Evolutionary conservation across 495 filamentous ascomycete genomes (phyloP).

Genomic region (Penicillium simplicissimum): DNA sequence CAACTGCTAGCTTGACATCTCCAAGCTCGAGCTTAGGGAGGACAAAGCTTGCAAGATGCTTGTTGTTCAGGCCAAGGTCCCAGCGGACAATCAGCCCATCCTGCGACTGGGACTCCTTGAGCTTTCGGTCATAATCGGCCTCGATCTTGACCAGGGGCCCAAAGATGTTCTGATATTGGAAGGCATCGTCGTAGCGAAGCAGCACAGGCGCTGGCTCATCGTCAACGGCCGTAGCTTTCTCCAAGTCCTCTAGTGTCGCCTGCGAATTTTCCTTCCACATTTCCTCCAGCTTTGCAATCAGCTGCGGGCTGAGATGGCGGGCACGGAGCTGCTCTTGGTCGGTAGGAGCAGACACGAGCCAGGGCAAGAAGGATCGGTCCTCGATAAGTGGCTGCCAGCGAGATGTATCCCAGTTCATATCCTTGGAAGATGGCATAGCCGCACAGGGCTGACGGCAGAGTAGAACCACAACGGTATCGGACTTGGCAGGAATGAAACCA

Average conservation of each 20-base stretch:
- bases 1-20: conserved; percentile 96
- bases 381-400: conserved; percentile 98
- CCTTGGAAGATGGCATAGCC: conserved; percentile 92
- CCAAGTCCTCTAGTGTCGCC: conserved; percentile 88
- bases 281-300: conserved; percentile 96
- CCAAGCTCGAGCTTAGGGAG: conserved; percentile 96
- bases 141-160: conserved; percentile 98
- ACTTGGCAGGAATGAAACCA: conserved; percentile 99
- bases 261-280: conserved; percentile 97
- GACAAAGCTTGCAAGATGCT: conserved; percentile 93
- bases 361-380: conserved; percentile 90
- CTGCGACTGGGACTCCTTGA: conserved; percentile 97
- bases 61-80: conserved; percentile 97
- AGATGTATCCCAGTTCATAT: conserved; percentile 99
- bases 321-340: conserved; percentile 96
- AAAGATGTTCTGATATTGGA: conserved; percentile 99
- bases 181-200: conserved; percentile 94
- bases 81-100: conserved; percentile 91
- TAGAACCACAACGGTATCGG: conserved; percentile 95
- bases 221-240: conserved; percentile 90
- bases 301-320: conserved; percentile 87
- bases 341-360: conserved; percentile 87
- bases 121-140: conserved; percentile 98
- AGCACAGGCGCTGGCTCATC: conserved; percentile 94
- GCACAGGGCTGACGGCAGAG: conserved; percentile 97